A percentile compares a stretch with the other conserved stretches of the same genome.
These are phyloP conservation scores for Tripterygium wilfordii DNA, from an alignment of 177 flowering plant species.

Conservation along the genomic window DNA sequence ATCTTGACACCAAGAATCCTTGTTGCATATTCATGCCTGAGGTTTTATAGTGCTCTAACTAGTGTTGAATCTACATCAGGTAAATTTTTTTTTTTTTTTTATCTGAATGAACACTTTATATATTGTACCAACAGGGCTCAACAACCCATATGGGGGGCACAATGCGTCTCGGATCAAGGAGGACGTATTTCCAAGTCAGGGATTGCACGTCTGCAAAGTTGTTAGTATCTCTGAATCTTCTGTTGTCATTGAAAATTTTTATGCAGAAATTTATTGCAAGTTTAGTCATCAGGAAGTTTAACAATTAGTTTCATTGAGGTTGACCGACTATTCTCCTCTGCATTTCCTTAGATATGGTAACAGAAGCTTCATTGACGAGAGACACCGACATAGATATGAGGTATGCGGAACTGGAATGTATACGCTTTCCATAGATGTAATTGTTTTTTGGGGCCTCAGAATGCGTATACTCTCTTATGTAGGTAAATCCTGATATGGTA, in stretches of 20 bases:
- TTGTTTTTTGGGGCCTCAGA: no score
- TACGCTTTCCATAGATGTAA: no score
- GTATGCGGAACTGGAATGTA: slow-evolving; percentile 23
- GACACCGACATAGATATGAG: slow-evolving; percentile 99
- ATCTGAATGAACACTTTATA: no score
- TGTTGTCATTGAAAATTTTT: not conserved
- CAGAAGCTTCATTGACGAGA: slow-evolving; percentile 66
- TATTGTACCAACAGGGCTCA: slow-evolving; percentile 41
- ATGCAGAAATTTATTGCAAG: not conserved
- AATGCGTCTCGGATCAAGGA: slow-evolving; percentile 49
- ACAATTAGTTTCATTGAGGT: not conserved
- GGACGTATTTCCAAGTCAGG: slow-evolving; percentile 30
- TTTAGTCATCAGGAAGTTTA: no score
- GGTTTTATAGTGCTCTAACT: no score
- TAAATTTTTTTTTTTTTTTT: no score
- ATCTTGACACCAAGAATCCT: slow-evolving; percentile 25
- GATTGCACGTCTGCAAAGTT: slow-evolving; percentile 37
- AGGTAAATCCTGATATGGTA: slow-evolving; percentile 92
- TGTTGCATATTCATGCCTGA: slow-evolving; percentile 43
- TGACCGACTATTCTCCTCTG: not conserved
- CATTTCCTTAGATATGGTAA: slow-evolving; percentile 59
- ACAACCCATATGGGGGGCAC: slow-evolving; percentile 53
- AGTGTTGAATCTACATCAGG: no score
- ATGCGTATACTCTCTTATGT: slow-evolving; percentile 12
- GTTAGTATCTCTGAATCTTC: slow-evolving; percentile 16